phyloP scores from a whole-genome alignment of 306 rosid genomes.

The Sesbania bispinosa region DNA sequence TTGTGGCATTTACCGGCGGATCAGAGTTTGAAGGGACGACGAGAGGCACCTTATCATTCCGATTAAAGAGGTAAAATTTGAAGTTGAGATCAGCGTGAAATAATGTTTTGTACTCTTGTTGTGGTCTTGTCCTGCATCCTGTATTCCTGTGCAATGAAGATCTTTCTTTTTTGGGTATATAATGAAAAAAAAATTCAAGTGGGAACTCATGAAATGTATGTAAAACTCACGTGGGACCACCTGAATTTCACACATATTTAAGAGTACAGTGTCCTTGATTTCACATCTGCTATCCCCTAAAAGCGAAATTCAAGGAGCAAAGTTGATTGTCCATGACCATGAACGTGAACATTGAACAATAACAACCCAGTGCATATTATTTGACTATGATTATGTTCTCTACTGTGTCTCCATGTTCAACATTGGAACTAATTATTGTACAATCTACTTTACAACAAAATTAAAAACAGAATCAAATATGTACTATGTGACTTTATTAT shows the following conservation, averaged over 20 bases:
- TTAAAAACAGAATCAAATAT: background rate
- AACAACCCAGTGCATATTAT: background rate
- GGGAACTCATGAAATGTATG: background rate
- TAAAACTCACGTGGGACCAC: background rate
- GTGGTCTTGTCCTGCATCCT: background rate
- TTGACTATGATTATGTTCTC: background rate
- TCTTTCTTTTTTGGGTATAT: background rate
- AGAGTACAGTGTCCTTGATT: background rate
- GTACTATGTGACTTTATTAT: background rate
- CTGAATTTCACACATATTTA: background rate
- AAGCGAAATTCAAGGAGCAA: background rate
- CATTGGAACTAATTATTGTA: background rate
- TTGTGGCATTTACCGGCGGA: background rate
- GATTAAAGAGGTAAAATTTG: background rate
- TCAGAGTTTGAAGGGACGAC: background rate
- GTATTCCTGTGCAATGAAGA: constrained; percentile 8
- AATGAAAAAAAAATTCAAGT: background rate
- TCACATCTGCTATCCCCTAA: background rate
- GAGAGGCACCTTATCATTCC: background rate
- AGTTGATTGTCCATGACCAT: background rate
- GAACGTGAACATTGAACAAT: background rate
- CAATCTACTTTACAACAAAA: background rate
- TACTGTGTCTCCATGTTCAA: background rate
- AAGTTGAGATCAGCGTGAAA: background rate
- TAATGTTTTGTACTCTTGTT: background rate